Percentiles rank a stretch among this genome's conserved stretches.
Evolutionary conservation across 495 filamentous ascomycete genomes (phyloP).

Genomic region (Xylaria acuta): DNA sequence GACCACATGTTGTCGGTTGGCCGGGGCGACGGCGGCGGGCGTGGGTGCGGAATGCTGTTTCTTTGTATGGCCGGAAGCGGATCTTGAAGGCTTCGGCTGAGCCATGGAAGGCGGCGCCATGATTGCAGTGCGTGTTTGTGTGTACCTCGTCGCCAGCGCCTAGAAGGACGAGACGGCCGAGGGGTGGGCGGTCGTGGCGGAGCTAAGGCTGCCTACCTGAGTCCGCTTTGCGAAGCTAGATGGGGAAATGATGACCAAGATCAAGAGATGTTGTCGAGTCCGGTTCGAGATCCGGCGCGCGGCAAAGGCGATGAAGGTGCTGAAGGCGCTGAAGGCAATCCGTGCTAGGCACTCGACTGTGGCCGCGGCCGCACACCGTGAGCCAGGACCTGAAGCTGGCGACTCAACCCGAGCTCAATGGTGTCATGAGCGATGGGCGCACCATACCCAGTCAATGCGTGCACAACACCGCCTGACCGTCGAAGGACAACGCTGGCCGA

Average conservation of each 20-base stretch:
- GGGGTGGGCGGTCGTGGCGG: neutral
- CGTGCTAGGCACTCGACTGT: slow-evolving; percentile 30
- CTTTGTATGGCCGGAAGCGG: slow-evolving; percentile 34
- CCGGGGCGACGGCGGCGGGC: slow-evolving; percentile 18
- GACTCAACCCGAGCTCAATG: slow-evolving; percentile 40
- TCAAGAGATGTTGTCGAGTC: slow-evolving; percentile 19
- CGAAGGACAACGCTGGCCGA: neutral
- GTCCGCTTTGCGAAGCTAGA: neutral
- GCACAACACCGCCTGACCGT: slow-evolving; percentile 4
- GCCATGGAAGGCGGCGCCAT: slow-evolving; percentile 36
- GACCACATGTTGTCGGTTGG: slow-evolving; percentile 40
- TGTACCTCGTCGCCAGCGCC: neutral
- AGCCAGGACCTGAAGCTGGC: slow-evolving; percentile 34
- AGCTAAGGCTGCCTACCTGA: slow-evolving; percentile 2
- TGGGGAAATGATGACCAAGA: neutral
- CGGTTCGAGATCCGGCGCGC: slow-evolving; percentile 30
- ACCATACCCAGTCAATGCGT: slow-evolving; percentile 25
- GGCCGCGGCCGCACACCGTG: slow-evolving; percentile 21
- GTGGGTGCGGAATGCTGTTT: slow-evolving; percentile 22
- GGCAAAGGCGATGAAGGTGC: slow-evolving; percentile 28
- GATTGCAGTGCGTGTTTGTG: slow-evolving; percentile 18
- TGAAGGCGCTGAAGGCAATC: slow-evolving; percentile 17
- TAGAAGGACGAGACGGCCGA: slow-evolving; percentile 8
- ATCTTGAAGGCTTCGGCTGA: slow-evolving; percentile 35
- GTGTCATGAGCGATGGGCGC: slow-evolving; percentile 29